Conservation (phyloP, 306 rosid species). For the Prosopis cineraria region DNA sequence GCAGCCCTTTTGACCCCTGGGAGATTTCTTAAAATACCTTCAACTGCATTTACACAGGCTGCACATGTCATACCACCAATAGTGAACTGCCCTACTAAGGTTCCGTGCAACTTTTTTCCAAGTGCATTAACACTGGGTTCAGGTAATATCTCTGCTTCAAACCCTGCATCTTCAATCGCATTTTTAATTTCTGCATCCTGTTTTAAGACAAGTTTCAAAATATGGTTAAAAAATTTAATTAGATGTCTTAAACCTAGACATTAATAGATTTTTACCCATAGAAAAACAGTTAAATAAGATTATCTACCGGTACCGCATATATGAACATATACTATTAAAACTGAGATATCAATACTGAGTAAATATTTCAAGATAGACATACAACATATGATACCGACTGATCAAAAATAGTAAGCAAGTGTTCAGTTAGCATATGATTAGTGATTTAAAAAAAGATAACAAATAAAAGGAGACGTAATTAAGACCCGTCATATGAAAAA, state of each 20-base stretch:
- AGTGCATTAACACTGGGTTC: slow-evolving; percentile 52
- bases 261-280: background rate
- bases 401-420: background rate
- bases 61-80: slow-evolving; percentile 98
- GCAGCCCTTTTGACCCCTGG: slow-evolving; percentile 79
- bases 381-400: background rate
- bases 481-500: background rate
- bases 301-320: background rate
- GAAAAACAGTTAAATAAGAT: background rate
- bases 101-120: slow-evolving; percentile 52
- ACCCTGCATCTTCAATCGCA: slow-evolving; percentile 93
- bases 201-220: slow-evolving; percentile 31
- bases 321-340: background rate
- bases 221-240: background rate
- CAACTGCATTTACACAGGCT: slow-evolving; percentile 90
- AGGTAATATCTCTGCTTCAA: slow-evolving; percentile 77
- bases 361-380: background rate
- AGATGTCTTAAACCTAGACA: background rate
- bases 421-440: background rate
- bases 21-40: slow-evolving; percentile 64
- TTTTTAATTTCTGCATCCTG: slow-evolving; percentile 76
- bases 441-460: background rate
- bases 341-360: background rate
- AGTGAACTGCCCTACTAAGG: slow-evolving; percentile 71
- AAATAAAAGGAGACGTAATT: background rate